phyloP scores from a whole-genome alignment of 371 early-diverging fungal species.

The Actinomortierella ambigua region DNA sequence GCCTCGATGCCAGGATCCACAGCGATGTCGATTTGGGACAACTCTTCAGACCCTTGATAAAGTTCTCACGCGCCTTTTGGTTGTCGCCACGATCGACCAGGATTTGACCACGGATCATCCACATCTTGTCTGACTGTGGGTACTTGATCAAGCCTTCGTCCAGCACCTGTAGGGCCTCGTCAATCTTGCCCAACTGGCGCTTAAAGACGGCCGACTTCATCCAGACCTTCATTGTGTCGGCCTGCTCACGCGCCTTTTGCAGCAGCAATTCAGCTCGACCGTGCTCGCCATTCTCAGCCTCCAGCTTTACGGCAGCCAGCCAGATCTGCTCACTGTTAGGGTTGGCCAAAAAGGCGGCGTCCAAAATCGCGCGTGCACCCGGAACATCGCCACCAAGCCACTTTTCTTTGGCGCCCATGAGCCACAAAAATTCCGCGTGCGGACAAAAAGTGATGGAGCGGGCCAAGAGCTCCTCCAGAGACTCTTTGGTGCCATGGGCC shows the following conservation, averaged over 20 bases:
- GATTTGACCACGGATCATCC: conserved; percentile 93
- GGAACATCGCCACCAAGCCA: conserved; percentile 89
- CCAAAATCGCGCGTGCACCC: conserved; percentile 86
- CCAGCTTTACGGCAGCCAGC: conserved; percentile 95
- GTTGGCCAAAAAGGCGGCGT: conserved; percentile 89
- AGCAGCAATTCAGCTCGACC: conserved; percentile 81
- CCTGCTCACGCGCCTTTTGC: conserved; percentile 75
- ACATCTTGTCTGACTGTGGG: conserved; percentile 85
- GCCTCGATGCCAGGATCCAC: conserved; percentile 79
- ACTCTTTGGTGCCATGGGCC: conserved; percentile 78
- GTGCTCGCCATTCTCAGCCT: conserved; percentile 85
- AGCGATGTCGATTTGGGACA: conserved; percentile 80
- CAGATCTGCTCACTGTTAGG: conserved; percentile 92
- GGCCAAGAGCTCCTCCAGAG: conserved; percentile 79
- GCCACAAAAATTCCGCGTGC: conserved; percentile 93
- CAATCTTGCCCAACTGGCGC: conserved; percentile 72
- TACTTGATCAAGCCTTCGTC: conserved; percentile 73
- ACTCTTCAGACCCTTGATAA: conserved; percentile 75
- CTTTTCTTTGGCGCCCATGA: conserved; percentile 95
- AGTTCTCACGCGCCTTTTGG: conserved; percentile 77
- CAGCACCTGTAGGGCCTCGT: conserved; percentile 72
- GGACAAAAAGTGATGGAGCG: conserved; percentile 92
- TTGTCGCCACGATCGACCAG: conserved; percentile 60
- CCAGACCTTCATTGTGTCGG: conserved; percentile 82
- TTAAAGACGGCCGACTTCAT: conserved; percentile 93